Evolutionary conservation across 2,329 filamentous ascomycete genomes (phyloP).

Genomic region (Thermoascus crustaceus): DNA sequence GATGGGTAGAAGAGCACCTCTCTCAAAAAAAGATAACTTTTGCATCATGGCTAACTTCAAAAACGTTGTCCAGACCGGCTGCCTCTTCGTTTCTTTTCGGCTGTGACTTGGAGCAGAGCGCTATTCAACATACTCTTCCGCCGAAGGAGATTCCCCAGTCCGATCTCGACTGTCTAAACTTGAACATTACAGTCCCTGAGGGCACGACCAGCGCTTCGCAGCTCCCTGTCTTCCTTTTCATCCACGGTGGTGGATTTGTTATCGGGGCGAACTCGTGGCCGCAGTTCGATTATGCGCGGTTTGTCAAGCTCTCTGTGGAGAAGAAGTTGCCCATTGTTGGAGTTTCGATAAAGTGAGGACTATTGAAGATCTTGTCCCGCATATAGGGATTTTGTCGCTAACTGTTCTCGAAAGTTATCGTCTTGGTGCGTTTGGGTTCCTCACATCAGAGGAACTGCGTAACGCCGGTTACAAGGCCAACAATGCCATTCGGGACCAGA

Average conservation of each 20-base stretch:
- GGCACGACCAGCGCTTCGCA: conserved; percentile 17
- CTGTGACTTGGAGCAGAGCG: conserved; percentile 39
- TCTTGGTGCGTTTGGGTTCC: conserved; percentile 36
- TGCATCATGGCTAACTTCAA: neutral
- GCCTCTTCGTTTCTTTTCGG: conserved; percentile 34
- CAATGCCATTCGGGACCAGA: conserved; percentile 43
- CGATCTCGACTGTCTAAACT: conserved; percentile 43
- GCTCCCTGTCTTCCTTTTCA: conserved; percentile 45
- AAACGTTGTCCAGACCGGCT: conserved; percentile 25
- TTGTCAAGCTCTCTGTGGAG: conserved; percentile 40
- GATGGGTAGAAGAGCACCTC: conserved; percentile 23
- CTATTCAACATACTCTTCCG: conserved; percentile 43
- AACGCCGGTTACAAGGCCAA: conserved; percentile 39
- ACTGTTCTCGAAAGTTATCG: conserved; percentile 40
- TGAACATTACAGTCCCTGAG: conserved; percentile 44
- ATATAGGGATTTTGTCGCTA: conserved; percentile 3
- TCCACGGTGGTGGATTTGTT: conserved; percentile 46
- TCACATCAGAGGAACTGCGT: conserved; percentile 43
- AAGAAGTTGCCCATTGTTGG: conserved; percentile 41
- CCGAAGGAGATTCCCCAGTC: conserved; percentile 32
- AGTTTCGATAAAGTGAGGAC: conserved; percentile 37
- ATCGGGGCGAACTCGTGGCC: conserved; percentile 47
- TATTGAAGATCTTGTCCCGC: neutral
- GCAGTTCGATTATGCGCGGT: conserved; percentile 39
- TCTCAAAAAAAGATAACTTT: neutral